Evolutionary conservation across 164 flowering plant genomes (phyloP).

Genomic region (Tetracentron sinense): DNA sequence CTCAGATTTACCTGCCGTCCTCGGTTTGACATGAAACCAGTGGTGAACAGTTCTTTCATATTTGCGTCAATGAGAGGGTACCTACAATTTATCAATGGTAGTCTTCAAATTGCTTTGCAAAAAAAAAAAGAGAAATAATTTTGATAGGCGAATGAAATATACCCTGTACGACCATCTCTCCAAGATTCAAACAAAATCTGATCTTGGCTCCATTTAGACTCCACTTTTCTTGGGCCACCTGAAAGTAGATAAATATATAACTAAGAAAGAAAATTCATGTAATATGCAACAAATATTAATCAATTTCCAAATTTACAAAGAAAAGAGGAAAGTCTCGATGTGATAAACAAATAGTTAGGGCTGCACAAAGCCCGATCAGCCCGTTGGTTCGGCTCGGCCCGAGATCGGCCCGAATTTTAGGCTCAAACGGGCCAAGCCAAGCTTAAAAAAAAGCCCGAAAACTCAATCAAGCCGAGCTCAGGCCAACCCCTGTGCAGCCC

Average conservation of each 20-base stretch:
- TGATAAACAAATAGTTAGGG: too few relatives aligned
- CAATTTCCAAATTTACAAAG: too few relatives aligned
- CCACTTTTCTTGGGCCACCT: conserved; percentile 88
- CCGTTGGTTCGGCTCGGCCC: too few relatives aligned
- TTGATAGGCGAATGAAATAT: conserved; percentile 10
- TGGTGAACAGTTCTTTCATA: conserved; percentile 76
- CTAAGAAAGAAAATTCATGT: background rate
- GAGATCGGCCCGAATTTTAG: too few relatives aligned
- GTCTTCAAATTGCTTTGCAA: background rate
- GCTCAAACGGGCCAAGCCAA: too few relatives aligned
- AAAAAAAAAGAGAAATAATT: background rate
- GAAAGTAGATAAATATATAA: background rate
- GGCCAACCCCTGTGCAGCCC: too few relatives aligned
- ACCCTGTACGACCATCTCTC: conserved; percentile 91
- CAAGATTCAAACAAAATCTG: conserved; percentile 62
- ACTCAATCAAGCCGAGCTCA: too few relatives aligned
- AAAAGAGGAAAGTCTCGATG: too few relatives aligned
- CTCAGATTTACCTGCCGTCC: conserved; percentile 72
- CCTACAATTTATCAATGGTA: conserved; percentile 31
- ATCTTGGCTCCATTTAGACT: conserved; percentile 74
- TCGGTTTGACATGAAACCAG: conserved; percentile 96
- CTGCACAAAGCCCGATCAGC: too few relatives aligned
- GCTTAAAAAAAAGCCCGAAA: too few relatives aligned
- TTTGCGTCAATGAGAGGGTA: conserved; percentile 92
- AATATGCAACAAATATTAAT: too few relatives aligned